These are phyloP conservation scores for Aureobasidium namibiae DNA, from an alignment of 2,329 filamentous ascomycete genomes.

Conservation along the genomic window DNA sequence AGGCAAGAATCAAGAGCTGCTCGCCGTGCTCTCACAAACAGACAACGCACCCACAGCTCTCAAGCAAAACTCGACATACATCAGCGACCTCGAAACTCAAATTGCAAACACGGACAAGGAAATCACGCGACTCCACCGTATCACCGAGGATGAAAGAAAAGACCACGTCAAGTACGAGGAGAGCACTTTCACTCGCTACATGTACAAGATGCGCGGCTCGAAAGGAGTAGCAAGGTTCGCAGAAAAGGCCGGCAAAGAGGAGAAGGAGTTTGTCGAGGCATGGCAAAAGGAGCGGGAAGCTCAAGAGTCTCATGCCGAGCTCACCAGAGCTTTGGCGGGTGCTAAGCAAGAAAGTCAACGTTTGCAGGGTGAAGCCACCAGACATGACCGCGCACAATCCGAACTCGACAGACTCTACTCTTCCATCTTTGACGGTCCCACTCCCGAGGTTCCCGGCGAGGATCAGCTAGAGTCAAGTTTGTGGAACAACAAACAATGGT, in stretches of 20 bases:
- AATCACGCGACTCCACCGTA: conserved; percentile 32
- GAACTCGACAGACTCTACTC: conserved; percentile 46
- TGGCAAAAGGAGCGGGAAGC: conserved; percentile 42
- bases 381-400: conserved; percentile 35
- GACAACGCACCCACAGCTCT: conserved; percentile 42
- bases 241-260: conserved; percentile 45
- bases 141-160: conserved; percentile 40
- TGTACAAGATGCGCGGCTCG: conserved; percentile 44
- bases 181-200: conserved; percentile 44
- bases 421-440: conserved; percentile 47
- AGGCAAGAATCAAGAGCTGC: conserved; percentile 29
- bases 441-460: conserved; percentile 46
- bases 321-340: conserved; percentile 34
- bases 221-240: conserved; percentile 38
- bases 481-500: conserved; percentile 10
- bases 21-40: conserved; percentile 40
- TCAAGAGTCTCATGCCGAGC: conserved; percentile 33
- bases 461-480: conserved; percentile 35
- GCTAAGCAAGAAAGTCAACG: conserved; percentile 30
- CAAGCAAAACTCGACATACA: conserved; percentile 37
- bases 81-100: conserved; percentile 39
- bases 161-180: conserved; percentile 48
- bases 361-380: conserved; percentile 29
- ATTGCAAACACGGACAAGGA: conserved; percentile 30
- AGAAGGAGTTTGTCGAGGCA: conserved; percentile 47